Conservation (phyloP, 768 basidiomycete genomes). For the Pisolithus albus region DNA sequence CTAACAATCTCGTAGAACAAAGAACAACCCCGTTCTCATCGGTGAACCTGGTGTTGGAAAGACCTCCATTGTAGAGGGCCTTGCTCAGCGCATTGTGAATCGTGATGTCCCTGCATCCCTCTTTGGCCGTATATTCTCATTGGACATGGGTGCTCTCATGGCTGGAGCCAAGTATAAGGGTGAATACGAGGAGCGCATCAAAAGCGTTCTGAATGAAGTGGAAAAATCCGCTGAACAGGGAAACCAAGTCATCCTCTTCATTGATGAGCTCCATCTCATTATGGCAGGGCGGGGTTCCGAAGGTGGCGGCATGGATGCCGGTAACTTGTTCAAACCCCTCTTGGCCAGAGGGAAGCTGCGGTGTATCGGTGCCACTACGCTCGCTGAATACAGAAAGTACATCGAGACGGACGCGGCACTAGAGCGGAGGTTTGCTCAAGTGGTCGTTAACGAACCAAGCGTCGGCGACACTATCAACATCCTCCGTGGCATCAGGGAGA, state of each 20-base stretch:
- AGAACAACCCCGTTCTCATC: constrained; percentile 96
- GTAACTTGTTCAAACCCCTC: constrained; percentile 86
- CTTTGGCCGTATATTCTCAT: constrained; percentile 68
- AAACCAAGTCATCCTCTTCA: constrained; percentile 81
- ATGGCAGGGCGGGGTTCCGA: constrained; percentile 82
- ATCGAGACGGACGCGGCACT: constrained; percentile 91
- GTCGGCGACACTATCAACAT: constrained; percentile 91
- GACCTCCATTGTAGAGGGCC: constrained; percentile 90
- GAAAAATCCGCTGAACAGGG: constrained; percentile 81
- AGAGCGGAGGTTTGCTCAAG: constrained; percentile 89
- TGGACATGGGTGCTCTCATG: constrained; percentile 96
- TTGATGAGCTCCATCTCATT: constrained; percentile 92
- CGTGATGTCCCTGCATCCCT: constrained; percentile 80
- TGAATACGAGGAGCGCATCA: constrained; percentile 96
- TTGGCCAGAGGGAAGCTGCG: constrained; percentile 76
- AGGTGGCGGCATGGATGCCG: constrained; percentile 91
- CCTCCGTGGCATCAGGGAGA: constrained; percentile 88
- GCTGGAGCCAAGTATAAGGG: constrained; percentile 90
- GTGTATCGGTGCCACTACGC: constrained; percentile 86
- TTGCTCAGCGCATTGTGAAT: constrained; percentile 92
- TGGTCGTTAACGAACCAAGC: constrained; percentile 84
- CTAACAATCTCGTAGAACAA: constrained; percentile 54
- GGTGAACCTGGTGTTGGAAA: constrained; percentile 96
- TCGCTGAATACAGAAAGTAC: constrained; percentile 87
- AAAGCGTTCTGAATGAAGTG: constrained; percentile 85